These are phyloP conservation scores for Magnusiomyces fungicola DNA, from an alignment of 1,139 yeast species.

Conservation along the genomic window DNA sequence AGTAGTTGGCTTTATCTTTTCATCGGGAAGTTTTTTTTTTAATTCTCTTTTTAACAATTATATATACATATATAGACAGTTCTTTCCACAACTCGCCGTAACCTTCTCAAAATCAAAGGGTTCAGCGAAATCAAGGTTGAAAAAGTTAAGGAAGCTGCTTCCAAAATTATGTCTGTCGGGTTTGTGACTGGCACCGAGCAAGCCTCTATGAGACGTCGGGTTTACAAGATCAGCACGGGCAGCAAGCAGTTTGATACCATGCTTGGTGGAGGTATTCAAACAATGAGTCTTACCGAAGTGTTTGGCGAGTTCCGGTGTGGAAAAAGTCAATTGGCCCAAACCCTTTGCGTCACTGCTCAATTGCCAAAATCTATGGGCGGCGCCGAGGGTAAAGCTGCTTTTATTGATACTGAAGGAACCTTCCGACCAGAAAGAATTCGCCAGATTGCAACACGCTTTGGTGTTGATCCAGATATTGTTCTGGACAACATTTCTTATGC, in stretches of 20 bases:
- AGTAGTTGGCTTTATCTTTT: too few relatives aligned
- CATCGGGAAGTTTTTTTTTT: background rate
- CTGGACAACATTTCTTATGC: conserved; percentile 51
- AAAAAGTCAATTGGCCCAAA: conserved; percentile 53
- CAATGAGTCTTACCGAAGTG: conserved; percentile 57
- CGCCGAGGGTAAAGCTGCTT: conserved; percentile 56
- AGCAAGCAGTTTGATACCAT: conserved; percentile 47
- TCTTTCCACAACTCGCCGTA: conserved; percentile 47
- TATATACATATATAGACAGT: conserved; percentile 36
- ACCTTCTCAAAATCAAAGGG: conserved; percentile 47
- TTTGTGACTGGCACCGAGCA: conserved; percentile 50
- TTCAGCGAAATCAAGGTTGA: conserved; percentile 53
- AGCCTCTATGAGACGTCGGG: conserved; percentile 43
- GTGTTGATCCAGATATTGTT: conserved; percentile 46
- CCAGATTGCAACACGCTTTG: conserved; percentile 48
- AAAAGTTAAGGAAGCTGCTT: conserved; percentile 55
- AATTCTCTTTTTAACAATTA: background rate
- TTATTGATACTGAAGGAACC: conserved; percentile 52
- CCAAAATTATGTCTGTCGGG: conserved; percentile 43
- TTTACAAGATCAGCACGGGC: conserved; percentile 46
- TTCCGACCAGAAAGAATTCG: conserved; percentile 36
- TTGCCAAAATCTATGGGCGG: conserved; percentile 50
- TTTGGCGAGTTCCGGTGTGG: conserved; percentile 60
- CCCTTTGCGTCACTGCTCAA: conserved; percentile 53
- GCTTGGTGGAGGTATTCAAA: conserved; percentile 52